These are phyloP conservation scores for Aspergillus sp. DNA, from an alignment of 2,329 filamentous ascomycete species.

Conservation along the genomic window DNA sequence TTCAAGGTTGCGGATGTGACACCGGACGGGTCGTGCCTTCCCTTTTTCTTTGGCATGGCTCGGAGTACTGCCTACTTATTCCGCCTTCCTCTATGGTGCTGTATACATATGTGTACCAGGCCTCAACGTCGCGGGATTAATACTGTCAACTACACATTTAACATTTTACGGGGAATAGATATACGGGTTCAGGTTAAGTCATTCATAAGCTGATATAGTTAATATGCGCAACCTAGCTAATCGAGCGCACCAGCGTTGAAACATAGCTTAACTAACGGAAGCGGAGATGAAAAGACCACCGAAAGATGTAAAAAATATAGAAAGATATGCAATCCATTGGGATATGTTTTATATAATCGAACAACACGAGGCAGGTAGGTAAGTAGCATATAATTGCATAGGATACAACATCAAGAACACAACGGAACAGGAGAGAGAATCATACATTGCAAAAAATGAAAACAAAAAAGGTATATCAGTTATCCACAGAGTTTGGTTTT, in stretches of 20 bases:
- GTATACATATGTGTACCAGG: not conserved
- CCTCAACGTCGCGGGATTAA: too few relatives aligned
- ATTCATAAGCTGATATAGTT: too few relatives aligned
- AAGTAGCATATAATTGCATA: not conserved
- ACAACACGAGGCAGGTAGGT: not conserved
- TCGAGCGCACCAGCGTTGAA: not conserved
- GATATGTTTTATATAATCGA: slow-evolving; percentile 6
- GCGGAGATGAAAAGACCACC: not conserved
- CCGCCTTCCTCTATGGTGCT: slow-evolving; percentile 2
- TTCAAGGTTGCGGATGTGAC: not conserved
- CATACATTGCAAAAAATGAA: slow-evolving; percentile 9
- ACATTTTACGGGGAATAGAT: too few relatives aligned
- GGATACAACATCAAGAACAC: not conserved
- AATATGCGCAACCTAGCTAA: too few relatives aligned
- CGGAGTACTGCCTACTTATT: not conserved
- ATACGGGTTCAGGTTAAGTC: too few relatives aligned
- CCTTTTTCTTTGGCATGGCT: not conserved
- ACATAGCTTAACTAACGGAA: not conserved
- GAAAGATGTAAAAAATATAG: not conserved
- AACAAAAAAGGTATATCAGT: slow-evolving; percentile 9
- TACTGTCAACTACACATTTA: too few relatives aligned
- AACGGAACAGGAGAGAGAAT: not conserved
- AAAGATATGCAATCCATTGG: not conserved
- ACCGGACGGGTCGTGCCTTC: not conserved
- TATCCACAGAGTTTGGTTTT: not conserved